Evolutionary conservation across 345 rosid genomes (phyloP).

Genomic region (Balakata baccata): DNA sequence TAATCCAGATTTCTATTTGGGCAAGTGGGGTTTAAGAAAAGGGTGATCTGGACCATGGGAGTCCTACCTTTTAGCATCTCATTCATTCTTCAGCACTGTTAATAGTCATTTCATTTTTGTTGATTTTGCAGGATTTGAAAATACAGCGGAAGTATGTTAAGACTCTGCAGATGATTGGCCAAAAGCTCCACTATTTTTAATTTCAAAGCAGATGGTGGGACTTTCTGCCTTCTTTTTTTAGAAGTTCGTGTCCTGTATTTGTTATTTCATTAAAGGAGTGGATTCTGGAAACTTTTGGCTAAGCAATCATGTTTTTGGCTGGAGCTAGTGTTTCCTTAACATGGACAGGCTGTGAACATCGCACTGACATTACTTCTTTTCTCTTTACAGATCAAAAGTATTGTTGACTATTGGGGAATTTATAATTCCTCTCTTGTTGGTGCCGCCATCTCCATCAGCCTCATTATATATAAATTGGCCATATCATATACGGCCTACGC

Average conservation of each 20-base stretch:
- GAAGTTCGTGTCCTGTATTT: slow-evolving; percentile 2
- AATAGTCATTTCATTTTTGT: background rate
- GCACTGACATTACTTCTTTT: background rate
- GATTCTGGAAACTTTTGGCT: slow-evolving; percentile 3
- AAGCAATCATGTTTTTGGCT: background rate
- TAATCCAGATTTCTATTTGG: background rate
- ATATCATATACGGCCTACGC: background rate
- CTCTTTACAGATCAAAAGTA: slow-evolving; percentile 16
- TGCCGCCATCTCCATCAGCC: slow-evolving; percentile 9
- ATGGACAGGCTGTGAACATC: slow-evolving; percentile 4
- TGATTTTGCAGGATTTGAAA: background rate
- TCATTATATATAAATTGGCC: background rate
- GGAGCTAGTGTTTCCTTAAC: slow-evolving; percentile 13
- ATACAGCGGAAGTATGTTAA: background rate
- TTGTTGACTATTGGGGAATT: background rate
- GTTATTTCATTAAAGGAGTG: background rate
- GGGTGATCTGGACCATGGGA: background rate
- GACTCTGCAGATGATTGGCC: slow-evolving; percentile 6
- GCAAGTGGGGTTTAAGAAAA: background rate
- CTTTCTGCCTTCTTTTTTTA: background rate
- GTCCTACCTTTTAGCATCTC: background rate
- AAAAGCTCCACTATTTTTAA: background rate
- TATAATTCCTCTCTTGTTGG: background rate
- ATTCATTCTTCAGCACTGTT: background rate
- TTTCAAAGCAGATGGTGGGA: slow-evolving; percentile 4